Evolutionary conservation across 2,329 filamentous ascomycete species (phyloP).

Genomic region (Ustilaginoidea virens): DNA sequence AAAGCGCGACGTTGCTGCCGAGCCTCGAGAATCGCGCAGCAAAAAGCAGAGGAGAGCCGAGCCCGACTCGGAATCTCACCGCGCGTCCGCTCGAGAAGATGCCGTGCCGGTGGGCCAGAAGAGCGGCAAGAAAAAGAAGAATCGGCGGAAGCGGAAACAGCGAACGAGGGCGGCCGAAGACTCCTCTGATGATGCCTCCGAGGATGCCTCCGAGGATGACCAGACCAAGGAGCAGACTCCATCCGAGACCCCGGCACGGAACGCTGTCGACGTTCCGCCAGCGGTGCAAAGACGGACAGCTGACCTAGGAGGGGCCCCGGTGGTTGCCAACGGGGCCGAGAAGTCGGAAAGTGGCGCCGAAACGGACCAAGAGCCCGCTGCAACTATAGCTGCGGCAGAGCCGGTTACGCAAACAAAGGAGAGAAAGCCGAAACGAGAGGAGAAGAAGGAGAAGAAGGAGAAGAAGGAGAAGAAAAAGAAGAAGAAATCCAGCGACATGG

Average conservation of each 20-base stretch:
- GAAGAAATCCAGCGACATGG: slow-evolving; percentile 11
- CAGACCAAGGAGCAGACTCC: slow-evolving; percentile 2
- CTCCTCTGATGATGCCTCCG: slow-evolving; percentile 5
- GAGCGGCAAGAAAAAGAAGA: slow-evolving; percentile 12
- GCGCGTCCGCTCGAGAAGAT: slow-evolving; percentile 7
- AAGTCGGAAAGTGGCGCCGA: background rate
- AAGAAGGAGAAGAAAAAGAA: slow-evolving; percentile 18
- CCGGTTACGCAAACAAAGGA: background rate
- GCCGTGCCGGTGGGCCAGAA: slow-evolving; percentile 2
- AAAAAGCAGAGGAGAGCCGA: slow-evolving; percentile 18
- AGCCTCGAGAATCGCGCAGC: slow-evolving; percentile 14
- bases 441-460: slow-evolving; percentile 13
- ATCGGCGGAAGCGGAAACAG: slow-evolving; percentile 18
- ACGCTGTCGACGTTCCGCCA: no score
- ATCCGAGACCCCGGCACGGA: no score
- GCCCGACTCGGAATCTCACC: slow-evolving; percentile 2
- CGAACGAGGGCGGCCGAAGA: slow-evolving; percentile 15
- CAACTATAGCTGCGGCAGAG: background rate
- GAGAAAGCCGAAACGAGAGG: slow-evolving; percentile 3
- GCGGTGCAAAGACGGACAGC: no score
- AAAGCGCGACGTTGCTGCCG: slow-evolving; percentile 19
- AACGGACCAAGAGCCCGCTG: slow-evolving; percentile 1
- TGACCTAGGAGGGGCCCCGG: no score
- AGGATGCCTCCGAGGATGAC: slow-evolving; percentile 7
- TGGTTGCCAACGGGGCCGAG: background rate